Percentiles rank a stretch among this genome's conserved stretches.
These are phyloP conservation scores for Phytophthora sp. DNA, from an alignment of 352 stramenopile species.

Conservation along the genomic window DNA sequence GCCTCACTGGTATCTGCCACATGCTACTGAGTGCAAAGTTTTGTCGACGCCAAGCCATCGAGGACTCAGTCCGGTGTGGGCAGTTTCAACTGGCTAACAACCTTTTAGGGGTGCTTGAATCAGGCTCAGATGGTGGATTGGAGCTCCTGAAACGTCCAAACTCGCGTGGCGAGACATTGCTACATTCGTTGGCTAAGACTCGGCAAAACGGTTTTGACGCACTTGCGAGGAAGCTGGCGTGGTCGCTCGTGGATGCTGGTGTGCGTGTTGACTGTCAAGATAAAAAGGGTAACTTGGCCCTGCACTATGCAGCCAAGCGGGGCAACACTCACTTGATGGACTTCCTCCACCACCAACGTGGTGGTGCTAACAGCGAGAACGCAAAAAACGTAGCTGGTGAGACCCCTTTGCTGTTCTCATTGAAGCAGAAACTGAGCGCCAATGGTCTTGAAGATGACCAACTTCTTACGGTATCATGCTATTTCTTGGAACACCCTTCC, in stretches of 20 bases:
- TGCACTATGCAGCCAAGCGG: slow-evolving; percentile 65
- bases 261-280: slow-evolving; percentile 38
- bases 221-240: slow-evolving; percentile 64
- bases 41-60: slow-evolving; percentile 70
- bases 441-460: slow-evolving; percentile 23
- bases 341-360: slow-evolving; percentile 70
- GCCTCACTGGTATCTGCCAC: slow-evolving; percentile 76
- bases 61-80: slow-evolving; percentile 70
- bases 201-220: slow-evolving; percentile 54
- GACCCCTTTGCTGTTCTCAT: slow-evolving; percentile 55
- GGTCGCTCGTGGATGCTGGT: slow-evolving; percentile 66
- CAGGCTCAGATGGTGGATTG: slow-evolving; percentile 39
- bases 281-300: slow-evolving; percentile 43
- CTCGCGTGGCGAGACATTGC: slow-evolving; percentile 49
- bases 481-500: slow-evolving; percentile 46
- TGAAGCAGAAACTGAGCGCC: slow-evolving; percentile 51
- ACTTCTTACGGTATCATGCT: slow-evolving; percentile 49
- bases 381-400: slow-evolving; percentile 48
- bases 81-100: slow-evolving; percentile 81
- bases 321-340: slow-evolving; percentile 72
- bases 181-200: slow-evolving; percentile 70
- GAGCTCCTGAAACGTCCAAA: slow-evolving; percentile 51
- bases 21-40: slow-evolving; percentile 81
- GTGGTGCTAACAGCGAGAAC: slow-evolving; percentile 41
- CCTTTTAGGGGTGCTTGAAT: slow-evolving; percentile 60